Conservation (phyloP, 2,329 filamentous ascomycete species). For the Bipolaris victoriae region DNA sequence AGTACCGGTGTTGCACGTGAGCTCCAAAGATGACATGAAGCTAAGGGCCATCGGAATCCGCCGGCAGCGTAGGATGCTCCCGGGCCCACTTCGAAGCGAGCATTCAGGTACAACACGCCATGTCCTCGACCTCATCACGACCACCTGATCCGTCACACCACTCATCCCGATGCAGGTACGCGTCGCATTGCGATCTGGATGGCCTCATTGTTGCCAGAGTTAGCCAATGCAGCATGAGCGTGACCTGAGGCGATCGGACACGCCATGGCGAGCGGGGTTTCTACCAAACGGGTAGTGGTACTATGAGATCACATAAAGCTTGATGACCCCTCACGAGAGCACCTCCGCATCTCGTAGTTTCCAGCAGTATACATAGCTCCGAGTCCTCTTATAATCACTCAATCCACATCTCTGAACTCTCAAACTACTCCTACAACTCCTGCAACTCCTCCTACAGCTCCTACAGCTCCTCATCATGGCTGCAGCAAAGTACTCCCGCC, state of each 20-base stretch:
- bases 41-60: slow-evolving; percentile 10
- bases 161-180: slow-evolving; percentile 14
- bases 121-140: slow-evolving; percentile 23
- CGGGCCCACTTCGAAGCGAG: slow-evolving; percentile 21
- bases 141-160: slow-evolving; percentile 36
- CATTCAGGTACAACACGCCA: slow-evolving; percentile 27
- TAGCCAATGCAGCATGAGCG: slow-evolving; percentile 34
- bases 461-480: slow-evolving; percentile 26
- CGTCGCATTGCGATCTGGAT: slow-evolving; percentile 19
- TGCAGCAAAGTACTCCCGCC: slow-evolving; percentile 37
- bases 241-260: slow-evolving; percentile 36
- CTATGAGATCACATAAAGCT: slow-evolving; percentile 47
- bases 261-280: slow-evolving; percentile 33
- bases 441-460: slow-evolving; percentile 1
- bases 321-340: slow-evolving; percentile 42
- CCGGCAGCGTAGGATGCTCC: slow-evolving; percentile 14
- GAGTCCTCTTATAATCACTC: slow-evolving; percentile 1
- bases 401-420: background rate
- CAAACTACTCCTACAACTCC: background rate
- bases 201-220: slow-evolving; percentile 14
- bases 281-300: slow-evolving; percentile 25
- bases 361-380: slow-evolving; percentile 17
- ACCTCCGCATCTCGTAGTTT: slow-evolving; percentile 25
- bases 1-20: slow-evolving; percentile 6
- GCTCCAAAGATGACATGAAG: background rate